Evolutionary conservation across 495 filamentous ascomycete species (phyloP), one percentile per base, ranked within the genome.

Genomic region (Tirmania nivea): DNA sequence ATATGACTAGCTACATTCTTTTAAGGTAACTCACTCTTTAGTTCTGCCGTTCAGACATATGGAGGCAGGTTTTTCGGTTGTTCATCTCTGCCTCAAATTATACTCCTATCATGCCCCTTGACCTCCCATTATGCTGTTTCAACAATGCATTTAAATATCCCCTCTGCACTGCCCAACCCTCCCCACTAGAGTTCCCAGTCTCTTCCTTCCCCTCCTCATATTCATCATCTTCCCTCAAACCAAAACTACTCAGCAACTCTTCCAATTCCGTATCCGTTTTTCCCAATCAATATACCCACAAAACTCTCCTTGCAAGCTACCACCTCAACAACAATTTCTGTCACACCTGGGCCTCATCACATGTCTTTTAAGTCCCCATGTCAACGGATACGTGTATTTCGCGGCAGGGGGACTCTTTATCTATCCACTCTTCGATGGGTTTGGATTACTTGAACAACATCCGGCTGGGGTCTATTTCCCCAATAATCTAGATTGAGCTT

Each of bases 341-440:
- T 68, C 14, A 78, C 65, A 48, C 68, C 64, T 6, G n/a, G n/a
- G n/a, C n/a, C 78, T 67, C 14, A 69, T 64, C 12, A 78, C 61
- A 58, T 79, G 75, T 16, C 74, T 56, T 56, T 78, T 70, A 12
- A 75, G 69, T 20, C 64, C 67, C 78, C 78, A 80, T 35, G 64
- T 56, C 1, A 67, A 63, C 3, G 68, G 69, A 34, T 60, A 60
- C 37, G 50, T 61, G 39, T 45, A 45, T 8, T 45, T 6, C 17
- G 21, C 42, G 21, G 53, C 51, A n/a, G 10, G 62, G 57, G 25
- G 39, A 45, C 14, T 63, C 57, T 19, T 57, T 57, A 8, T 21
- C 45, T 20, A 60, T 56, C 14, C 55, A 60, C 19, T 53, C 36
- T 42, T 60, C 60, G 12, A 69, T 56, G 19, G 65, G 64, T 31